Conservation (phyloP, 1,284 basidiomycete species). For the Neotropicomus parvogracilis region DNA sequence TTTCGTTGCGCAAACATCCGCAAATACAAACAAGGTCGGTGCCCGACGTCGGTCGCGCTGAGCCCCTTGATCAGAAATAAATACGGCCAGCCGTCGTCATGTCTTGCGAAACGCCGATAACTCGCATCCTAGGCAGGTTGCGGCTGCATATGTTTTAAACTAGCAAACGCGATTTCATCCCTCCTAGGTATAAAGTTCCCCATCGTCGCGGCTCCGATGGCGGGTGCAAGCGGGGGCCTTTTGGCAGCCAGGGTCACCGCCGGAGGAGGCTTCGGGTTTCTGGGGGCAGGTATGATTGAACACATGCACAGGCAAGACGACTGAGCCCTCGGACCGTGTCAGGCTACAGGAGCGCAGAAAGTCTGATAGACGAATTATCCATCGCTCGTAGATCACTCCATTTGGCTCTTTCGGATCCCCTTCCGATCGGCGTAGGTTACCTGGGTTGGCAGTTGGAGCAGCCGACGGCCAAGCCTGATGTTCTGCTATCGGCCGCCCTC, state of each 20-base stretch:
- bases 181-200: conserved; percentile 51
- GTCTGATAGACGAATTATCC: conserved; percentile 46
- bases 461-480: conserved; percentile 25
- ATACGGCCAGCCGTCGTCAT: no score
- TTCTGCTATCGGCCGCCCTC: conserved; percentile 48
- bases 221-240: conserved; percentile 56
- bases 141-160: neutral
- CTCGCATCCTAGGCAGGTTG: conserved; percentile 33
- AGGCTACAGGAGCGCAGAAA: conserved; percentile 47
- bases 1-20: conserved; percentile 22
- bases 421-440: conserved; percentile 73
- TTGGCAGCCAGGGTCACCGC: conserved; percentile 60
- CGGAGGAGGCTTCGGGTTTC: conserved; percentile 70
- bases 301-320: neutral
- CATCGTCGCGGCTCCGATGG: conserved; percentile 65
- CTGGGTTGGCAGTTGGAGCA: conserved; percentile 67
- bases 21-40: conserved; percentile 26
- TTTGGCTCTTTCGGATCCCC: conserved; percentile 31
- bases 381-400: conserved; percentile 43
- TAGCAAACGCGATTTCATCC: neutral
- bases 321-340: conserved; percentile 5
- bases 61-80: no score
- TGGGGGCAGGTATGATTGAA: conserved; percentile 47
- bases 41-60: no score
- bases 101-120: conserved; percentile 36